Conservation (phyloP, 1,139 yeast species). For the Geotrichum armillariae region DNA sequence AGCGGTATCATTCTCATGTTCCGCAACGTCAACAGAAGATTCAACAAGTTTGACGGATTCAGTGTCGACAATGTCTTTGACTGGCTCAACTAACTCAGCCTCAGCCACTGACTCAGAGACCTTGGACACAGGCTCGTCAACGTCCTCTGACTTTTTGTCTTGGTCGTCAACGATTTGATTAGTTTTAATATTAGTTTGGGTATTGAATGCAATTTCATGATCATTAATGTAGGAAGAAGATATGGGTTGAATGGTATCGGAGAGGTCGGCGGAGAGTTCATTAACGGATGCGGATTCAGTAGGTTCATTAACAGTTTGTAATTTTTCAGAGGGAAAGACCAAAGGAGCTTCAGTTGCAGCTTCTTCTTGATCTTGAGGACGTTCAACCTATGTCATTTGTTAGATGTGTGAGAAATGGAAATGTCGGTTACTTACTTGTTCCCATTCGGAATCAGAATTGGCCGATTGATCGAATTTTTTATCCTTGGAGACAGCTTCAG, state of each 20-base stretch:
- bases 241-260: no score
- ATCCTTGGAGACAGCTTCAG: not conserved
- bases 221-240: no score
- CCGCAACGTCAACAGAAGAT: no score
- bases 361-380: not conserved
- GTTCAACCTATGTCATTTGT: not conserved
- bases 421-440: constrained; percentile 1
- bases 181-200: not conserved
- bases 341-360: not conserved
- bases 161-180: no score
- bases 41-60: no score
- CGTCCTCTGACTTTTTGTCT: not conserved
- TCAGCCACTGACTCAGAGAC: no score
- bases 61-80: no score
- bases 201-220: constrained; percentile 2
- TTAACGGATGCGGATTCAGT: not conserved
- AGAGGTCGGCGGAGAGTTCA: no score
- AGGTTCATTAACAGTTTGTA: not conserved
- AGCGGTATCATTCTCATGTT: no score
- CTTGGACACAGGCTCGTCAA: not conserved
- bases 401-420: no score
- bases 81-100: no score
- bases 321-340: not conserved
- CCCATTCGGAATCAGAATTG: constrained; percentile 6
- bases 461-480: not conserved